Conservation (phyloP, 1,284 basidiomycete species). For the Apiotrichum mycotoxinovorans region DNA sequence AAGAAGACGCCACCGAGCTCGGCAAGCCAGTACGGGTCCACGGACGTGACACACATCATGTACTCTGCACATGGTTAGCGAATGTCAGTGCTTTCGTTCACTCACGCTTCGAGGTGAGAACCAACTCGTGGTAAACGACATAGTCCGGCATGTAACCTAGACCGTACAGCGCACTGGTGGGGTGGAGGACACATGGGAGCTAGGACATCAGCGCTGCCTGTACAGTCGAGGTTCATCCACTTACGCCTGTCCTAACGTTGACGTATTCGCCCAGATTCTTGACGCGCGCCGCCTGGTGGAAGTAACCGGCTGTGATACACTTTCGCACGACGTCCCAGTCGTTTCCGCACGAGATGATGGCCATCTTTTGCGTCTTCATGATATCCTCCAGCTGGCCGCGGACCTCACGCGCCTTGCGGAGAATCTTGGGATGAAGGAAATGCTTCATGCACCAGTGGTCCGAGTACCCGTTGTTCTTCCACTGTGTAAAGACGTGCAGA, state of each 20-base stretch:
- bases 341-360: slow-evolving; percentile 80
- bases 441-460: slow-evolving; percentile 94
- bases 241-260: slow-evolving; percentile 86
- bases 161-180: slow-evolving; percentile 93
- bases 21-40: slow-evolving; percentile 93
- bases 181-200: slow-evolving; percentile 65
- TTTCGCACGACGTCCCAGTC: slow-evolving; percentile 97
- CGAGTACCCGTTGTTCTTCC: slow-evolving; percentile 88
- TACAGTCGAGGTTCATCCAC: slow-evolving; percentile 8
- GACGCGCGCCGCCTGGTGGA: slow-evolving; percentile 96
- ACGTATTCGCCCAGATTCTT: slow-evolving; percentile 99
- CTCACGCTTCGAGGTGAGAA: slow-evolving; percentile 77
- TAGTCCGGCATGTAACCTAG: slow-evolving; percentile 95
- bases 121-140: slow-evolving; percentile 93
- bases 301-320: slow-evolving; percentile 96
- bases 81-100: not conserved
- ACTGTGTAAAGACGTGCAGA: slow-evolving; percentile 94
- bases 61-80: slow-evolving; percentile 54
- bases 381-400: slow-evolving; percentile 94
- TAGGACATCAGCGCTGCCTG: slow-evolving; percentile 12
- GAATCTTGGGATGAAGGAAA: slow-evolving; percentile 92
- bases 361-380: slow-evolving; percentile 97
- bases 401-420: slow-evolving; percentile 95
- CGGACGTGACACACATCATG: slow-evolving; percentile 93
- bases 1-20: slow-evolving; percentile 92